Conservation (phyloP, 1,139 yeast species). For the Nakaseomyces bracarensis region DNA sequence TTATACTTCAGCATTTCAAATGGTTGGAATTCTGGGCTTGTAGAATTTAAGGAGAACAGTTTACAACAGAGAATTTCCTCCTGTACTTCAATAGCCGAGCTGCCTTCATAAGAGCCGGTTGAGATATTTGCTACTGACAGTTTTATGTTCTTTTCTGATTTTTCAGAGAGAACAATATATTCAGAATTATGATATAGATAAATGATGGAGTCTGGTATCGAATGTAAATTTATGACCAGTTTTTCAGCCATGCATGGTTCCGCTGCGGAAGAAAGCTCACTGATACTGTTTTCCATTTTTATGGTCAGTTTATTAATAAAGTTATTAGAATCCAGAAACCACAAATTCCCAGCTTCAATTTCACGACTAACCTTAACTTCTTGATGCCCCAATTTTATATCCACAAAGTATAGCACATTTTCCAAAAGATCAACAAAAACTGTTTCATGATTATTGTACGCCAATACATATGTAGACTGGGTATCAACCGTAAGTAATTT, state of each 20-base stretch:
- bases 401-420: neutral
- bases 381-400: neutral
- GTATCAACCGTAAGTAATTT: neutral
- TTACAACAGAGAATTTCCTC: neutral
- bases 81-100: neutral
- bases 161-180: neutral
- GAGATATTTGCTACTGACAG: neutral
- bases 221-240: neutral
- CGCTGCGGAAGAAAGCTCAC: neutral
- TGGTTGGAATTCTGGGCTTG: neutral
- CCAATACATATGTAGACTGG: neutral
- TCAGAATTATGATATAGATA: neutral
- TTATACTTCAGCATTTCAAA: slow-evolving; percentile 1
- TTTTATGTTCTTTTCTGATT: neutral
- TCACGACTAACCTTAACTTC: neutral
- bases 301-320: neutral
- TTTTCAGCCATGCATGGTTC: neutral
- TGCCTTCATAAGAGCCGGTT: neutral
- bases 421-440: neutral
- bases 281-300: neutral
- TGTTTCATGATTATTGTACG: neutral
- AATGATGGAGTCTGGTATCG: neutral
- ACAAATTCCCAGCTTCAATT: neutral
- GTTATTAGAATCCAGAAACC: neutral
- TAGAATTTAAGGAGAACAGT: neutral